Conservation (phyloP, 345 rosid genomes). For the Salix suchowensis region DNA sequence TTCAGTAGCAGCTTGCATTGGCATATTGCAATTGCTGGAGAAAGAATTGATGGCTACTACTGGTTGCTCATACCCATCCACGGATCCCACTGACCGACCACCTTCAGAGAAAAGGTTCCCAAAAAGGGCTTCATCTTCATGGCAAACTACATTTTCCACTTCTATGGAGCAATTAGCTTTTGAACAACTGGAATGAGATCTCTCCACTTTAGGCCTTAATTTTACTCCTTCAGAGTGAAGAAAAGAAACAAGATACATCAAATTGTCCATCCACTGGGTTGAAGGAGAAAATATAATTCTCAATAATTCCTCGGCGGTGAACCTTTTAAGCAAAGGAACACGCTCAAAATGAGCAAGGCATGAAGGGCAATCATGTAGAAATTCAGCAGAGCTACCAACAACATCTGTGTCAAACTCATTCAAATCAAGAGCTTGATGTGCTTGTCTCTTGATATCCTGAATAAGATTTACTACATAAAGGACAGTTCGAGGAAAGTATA, state of each 20-base stretch:
- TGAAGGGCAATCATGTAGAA: slow-evolving; percentile 37
- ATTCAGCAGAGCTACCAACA: slow-evolving; percentile 25
- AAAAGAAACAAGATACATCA: slow-evolving; percentile 60
- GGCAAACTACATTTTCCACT: slow-evolving; percentile 67
- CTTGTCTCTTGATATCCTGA: slow-evolving; percentile 63
- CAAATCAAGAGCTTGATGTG: slow-evolving; percentile 44
- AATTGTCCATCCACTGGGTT: slow-evolving; percentile 70
- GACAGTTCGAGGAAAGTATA: slow-evolving; percentile 73
- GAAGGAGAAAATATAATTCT: slow-evolving; percentile 66
- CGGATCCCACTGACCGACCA: slow-evolving; percentile 62
- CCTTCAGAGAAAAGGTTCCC: slow-evolving; percentile 93
- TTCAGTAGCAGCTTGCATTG: slow-evolving; percentile 72
- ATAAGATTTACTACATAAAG: slow-evolving; percentile 55
- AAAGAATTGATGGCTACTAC: slow-evolving; percentile 42
- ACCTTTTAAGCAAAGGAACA: slow-evolving; percentile 62
- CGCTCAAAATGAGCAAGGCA: slow-evolving; percentile 48
- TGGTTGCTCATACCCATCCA: slow-evolving; percentile 69
- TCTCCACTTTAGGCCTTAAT: slow-evolving; percentile 60
- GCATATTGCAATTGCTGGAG: slow-evolving; percentile 60
- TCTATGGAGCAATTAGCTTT: slow-evolving; percentile 61
- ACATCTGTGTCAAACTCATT: slow-evolving; percentile 42
- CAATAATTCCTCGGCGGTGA: slow-evolving; percentile 55
- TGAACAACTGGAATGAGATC: slow-evolving; percentile 49
- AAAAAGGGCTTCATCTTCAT: slow-evolving; percentile 93
- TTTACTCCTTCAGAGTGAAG: slow-evolving; percentile 81